These are phyloP conservation scores for Trametes cubensis DNA, from an alignment of 768 basidiomycete genomes.

Conservation along the genomic window DNA sequence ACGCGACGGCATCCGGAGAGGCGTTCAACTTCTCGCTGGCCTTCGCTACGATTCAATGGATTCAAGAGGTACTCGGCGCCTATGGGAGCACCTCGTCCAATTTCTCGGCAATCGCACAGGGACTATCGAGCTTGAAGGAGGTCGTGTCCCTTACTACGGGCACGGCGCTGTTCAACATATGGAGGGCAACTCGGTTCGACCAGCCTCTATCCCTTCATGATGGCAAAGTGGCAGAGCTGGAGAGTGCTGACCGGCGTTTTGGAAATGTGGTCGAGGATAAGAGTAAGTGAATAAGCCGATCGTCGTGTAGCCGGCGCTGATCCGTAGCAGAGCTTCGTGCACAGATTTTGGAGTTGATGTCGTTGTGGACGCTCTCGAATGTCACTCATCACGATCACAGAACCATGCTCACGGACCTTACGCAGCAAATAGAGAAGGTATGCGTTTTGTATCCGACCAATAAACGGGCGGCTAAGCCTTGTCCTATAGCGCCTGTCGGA, in stretches of 20 bases:
- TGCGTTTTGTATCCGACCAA: not conserved
- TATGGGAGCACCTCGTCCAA: slow-evolving; percentile 29
- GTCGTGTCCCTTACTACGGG: slow-evolving; percentile 68
- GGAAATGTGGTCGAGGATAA: not conserved
- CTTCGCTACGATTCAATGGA: slow-evolving; percentile 59
- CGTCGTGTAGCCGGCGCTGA: not conserved
- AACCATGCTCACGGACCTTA: not conserved
- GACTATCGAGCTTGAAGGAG: slow-evolving; percentile 45
- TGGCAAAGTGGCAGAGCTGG: not conserved
- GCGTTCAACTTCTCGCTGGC: slow-evolving; percentile 67
- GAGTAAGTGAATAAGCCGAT: not conserved
- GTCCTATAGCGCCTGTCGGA: not conserved
- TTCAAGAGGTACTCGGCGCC: slow-evolving; percentile 45
- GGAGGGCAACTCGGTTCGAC: slow-evolving; percentile 22
- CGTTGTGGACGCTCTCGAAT: slow-evolving; percentile 21
- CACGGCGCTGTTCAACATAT: slow-evolving; percentile 42
- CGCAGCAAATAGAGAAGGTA: not conserved
- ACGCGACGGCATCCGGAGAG: slow-evolving; percentile 3
- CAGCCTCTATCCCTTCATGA: not conserved
- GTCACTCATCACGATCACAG: slow-evolving; percentile 5
- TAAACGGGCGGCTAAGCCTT: not conserved
- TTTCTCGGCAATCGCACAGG: slow-evolving; percentile 39
- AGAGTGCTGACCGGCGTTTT: not conserved
- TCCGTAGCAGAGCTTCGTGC: slow-evolving; percentile 22
- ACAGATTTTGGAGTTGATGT: slow-evolving; percentile 29